Percentiles rank a stretch among this genome's conserved stretches.
Evolutionary conservation across 805 yeast species (phyloP).

Genomic region (Teunomyces tritomae): DNA sequence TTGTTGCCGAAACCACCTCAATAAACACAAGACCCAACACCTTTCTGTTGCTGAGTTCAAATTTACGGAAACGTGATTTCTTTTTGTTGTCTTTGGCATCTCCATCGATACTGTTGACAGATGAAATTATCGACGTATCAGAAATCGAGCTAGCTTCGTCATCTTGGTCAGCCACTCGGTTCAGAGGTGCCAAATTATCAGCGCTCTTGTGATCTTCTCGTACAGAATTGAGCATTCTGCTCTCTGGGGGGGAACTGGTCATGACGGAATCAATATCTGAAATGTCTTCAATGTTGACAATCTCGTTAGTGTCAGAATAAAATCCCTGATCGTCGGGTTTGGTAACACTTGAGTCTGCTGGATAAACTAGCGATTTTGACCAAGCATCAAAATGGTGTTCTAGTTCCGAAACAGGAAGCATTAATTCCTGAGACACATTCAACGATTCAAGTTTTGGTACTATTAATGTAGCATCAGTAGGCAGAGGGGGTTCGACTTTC

Average conservation of each 20-base stretch:
- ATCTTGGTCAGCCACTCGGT: slow-evolving; percentile 1
- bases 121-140: slow-evolving; percentile 16
- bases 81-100: neutral
- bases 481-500: neutral
- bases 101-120: slow-evolving; percentile 4
- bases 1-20: slow-evolving; percentile 70
- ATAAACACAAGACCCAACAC: slow-evolving; percentile 71
- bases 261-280: slow-evolving; percentile 32
- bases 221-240: neutral
- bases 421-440: slow-evolving; percentile 6
- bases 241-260: slow-evolving; percentile 1
- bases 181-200: neutral
- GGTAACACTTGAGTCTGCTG: slow-evolving; percentile 14
- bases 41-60: slow-evolving; percentile 37
- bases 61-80: slow-evolving; percentile 21
- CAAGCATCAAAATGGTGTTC: slow-evolving; percentile 20
- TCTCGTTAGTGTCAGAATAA: slow-evolving; percentile 25
- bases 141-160: slow-evolving; percentile 20
- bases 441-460: slow-evolving; percentile 4
- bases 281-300: slow-evolving; percentile 18
- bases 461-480: neutral
- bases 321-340: slow-evolving; percentile 41
- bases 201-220: neutral
- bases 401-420: slow-evolving; percentile 8
- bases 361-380: slow-evolving; percentile 26